phyloP scores from a whole-genome alignment of 805 yeast species.

The Yamadazyma endophytica region DNA sequence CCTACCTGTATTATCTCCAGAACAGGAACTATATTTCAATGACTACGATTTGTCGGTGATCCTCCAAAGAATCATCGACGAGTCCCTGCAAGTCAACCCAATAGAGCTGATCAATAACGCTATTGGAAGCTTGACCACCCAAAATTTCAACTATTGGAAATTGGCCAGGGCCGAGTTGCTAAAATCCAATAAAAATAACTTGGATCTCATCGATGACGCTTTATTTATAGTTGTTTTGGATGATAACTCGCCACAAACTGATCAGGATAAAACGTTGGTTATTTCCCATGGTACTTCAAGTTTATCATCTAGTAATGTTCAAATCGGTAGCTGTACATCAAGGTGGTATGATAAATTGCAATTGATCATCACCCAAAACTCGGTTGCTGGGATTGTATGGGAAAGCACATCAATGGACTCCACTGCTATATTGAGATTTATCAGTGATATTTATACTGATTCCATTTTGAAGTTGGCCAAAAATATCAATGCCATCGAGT shows the following conservation, averaged over 20 bases:
- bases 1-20: conserved; percentile 43
- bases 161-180: conserved; percentile 39
- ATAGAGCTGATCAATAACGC: conserved; percentile 41
- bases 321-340: conserved; percentile 54
- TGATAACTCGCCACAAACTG: conserved; percentile 41
- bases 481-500: conserved; percentile 53
- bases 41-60: conserved; percentile 47
- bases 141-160: conserved; percentile 47
- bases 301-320: conserved; percentile 39
- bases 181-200: conserved; percentile 29
- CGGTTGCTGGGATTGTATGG: conserved; percentile 59
- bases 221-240: conserved; percentile 52
- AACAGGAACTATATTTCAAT: conserved; percentile 47
- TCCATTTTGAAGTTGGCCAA: conserved; percentile 53
- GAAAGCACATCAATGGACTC: conserved; percentile 57
- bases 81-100: conserved; percentile 28
- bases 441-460: conserved; percentile 57
- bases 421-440: conserved; percentile 52
- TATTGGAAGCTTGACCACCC: conserved; percentile 54
- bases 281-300: conserved; percentile 51
- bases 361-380: conserved; percentile 48
- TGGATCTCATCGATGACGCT: conserved; percentile 44
- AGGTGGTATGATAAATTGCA: conserved; percentile 60
- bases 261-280: conserved; percentile 45
- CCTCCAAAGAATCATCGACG: conserved; percentile 40